Base-by-base conservation (phyloP, 257 asterid genomes). In the Vinca minor region DNA sequence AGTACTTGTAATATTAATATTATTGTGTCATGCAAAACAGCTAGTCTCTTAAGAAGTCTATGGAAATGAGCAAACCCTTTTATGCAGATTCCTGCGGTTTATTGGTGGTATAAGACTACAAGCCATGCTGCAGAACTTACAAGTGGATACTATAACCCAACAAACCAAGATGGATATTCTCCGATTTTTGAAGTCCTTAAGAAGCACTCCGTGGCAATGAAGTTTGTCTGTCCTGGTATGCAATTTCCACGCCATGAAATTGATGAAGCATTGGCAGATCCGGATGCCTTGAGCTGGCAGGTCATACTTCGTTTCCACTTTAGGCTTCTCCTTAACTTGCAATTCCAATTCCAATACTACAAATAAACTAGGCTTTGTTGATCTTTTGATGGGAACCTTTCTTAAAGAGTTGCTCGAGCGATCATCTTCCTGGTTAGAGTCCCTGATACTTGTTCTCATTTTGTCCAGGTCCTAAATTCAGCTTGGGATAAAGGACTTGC, bases 101-200 rank as follows among this genome's bases (percentile, higher is more conserved):
- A 77, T 77, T 87, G 95, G 95, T 87, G 92, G 95, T 87, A 82
- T 69, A 82, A 78, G 78, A 81, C 87, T 17, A 62, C 78, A 28
- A 87, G 95, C 74, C 95, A 87, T 71, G 87, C 95, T 42, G 87
- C 92, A 13, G 92, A 87, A 77, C 87, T 87, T 70, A 84, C 95
- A 3, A 85, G 92, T 69, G 95, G 95, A 59, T 87, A 77, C 64
- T 72, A 74, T 56, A 87, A 87, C 78, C 74, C 87, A 25, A 71
- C 79, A 9, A 81, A 87, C 74, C 86, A 70, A 66, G 87, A 87
- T 44, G 92, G 95, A 18, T 87, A 84, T 69, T 77, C 87, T 49
- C 73, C 59, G 39, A 57, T 87, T 59, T 81, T 82, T 60, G 81
- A 81, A 23, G 69, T 79, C 74, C 86, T 87, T 67, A 81, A 81